Percentiles rank a stretch among this genome's conserved stretches.
Evolutionary conservation across 257 asterid species (phyloP).

Genomic region (Cynanchum wilfordii): DNA sequence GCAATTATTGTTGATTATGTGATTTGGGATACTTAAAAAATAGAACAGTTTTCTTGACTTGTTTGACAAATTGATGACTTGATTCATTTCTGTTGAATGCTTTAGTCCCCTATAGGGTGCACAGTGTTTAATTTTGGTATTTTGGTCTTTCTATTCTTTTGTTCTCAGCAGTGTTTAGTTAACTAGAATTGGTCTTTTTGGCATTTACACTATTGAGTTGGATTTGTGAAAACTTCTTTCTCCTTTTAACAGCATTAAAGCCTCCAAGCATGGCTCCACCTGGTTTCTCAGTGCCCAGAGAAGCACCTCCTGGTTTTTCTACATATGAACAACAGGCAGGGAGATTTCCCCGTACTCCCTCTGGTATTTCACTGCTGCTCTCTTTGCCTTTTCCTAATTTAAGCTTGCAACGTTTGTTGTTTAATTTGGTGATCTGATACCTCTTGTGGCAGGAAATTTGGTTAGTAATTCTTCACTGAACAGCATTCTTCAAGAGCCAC

Average conservation of each 20-base stretch:
- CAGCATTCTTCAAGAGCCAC: constrained; percentile 34
- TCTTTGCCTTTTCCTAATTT: constrained; percentile 5
- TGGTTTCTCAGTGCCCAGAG: constrained; percentile 70
- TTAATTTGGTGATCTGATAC: background rate
- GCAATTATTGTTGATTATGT: background rate
- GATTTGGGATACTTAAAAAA: background rate
- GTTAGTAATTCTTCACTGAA: constrained; percentile 32
- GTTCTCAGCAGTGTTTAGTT: background rate
- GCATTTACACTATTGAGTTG: background rate
- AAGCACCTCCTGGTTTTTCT: constrained; percentile 82
- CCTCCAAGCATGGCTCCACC: constrained; percentile 73
- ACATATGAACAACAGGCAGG: constrained; percentile 40
- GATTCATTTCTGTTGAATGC: background rate
- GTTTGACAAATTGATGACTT: background rate
- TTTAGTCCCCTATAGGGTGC: background rate
- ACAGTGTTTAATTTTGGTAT: background rate
- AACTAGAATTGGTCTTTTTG: background rate
- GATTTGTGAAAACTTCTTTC: constrained; percentile 8
- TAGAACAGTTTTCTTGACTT: background rate
- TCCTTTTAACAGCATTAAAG: constrained; percentile 46
- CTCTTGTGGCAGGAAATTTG: constrained; percentile 46
- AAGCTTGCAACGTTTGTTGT: background rate
- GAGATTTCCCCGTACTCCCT: constrained; percentile 36
- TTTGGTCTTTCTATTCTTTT: background rate
- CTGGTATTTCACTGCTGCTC: constrained; percentile 35